Percentiles rank a stretch among this genome's conserved stretches.
Evolutionary conservation across 345 rosid genomes (phyloP).

Genomic region (Eucalyptus lansdowneana): DNA sequence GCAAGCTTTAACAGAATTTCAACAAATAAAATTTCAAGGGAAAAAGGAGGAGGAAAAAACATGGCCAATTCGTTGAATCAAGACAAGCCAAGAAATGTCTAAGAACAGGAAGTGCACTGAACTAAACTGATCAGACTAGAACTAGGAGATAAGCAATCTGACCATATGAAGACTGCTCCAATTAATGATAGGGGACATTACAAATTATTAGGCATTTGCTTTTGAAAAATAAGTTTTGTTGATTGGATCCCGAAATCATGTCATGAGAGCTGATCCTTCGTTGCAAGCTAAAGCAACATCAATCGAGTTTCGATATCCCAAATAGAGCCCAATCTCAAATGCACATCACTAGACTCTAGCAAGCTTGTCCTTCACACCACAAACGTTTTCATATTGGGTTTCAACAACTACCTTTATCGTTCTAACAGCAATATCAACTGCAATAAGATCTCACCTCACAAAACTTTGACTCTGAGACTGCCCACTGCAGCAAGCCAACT

Average conservation of each 20-base stretch:
- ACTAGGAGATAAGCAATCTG: neutral
- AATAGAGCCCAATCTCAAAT: neutral
- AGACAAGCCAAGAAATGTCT: neutral
- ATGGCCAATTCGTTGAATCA: neutral
- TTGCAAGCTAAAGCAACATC: neutral
- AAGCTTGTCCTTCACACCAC: neutral
- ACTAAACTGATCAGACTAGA: neutral
- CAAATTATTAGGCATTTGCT: neutral
- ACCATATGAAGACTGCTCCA: neutral
- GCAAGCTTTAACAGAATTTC: neutral
- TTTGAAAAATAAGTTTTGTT: neutral
- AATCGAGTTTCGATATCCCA: neutral
- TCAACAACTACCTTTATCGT: neutral
- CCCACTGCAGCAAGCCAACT: neutral
- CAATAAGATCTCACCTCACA: neutral
- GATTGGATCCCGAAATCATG: neutral
- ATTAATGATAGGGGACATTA: neutral
- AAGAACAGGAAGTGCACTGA: neutral
- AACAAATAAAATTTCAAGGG: neutral
- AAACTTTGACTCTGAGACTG: neutral
- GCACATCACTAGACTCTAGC: neutral
- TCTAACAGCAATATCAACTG: neutral
- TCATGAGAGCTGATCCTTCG: neutral
- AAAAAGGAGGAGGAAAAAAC: neutral
- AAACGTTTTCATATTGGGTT: neutral